Conservation (phyloP, 305 asterid genomes). For the Solanum hybrid region DNA sequence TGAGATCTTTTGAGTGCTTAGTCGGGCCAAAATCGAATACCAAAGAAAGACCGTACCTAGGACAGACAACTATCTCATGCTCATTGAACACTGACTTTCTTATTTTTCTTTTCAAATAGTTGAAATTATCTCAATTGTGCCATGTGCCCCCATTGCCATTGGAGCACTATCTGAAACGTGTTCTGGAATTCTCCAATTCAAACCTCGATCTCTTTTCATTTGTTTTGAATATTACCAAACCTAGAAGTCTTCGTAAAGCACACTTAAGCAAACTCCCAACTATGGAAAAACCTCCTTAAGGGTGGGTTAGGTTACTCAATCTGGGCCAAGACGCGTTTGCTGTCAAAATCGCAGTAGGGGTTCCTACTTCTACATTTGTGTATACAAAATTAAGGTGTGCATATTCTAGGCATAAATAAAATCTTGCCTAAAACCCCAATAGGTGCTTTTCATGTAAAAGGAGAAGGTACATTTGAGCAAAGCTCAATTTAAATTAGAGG, state of each 20-base stretch:
- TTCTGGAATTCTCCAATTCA: neutral
- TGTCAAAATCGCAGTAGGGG: neutral
- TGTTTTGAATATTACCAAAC: neutral
- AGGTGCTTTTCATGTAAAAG: neutral
- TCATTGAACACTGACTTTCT: neutral
- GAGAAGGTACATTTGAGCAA: neutral
- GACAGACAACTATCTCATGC: neutral
- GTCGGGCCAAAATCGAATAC: neutral
- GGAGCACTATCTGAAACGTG: neutral
- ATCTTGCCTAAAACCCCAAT: neutral
- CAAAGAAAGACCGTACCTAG: neutral
- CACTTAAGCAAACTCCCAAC: neutral
- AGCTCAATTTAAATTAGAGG: neutral
- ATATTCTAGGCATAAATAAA: neutral
- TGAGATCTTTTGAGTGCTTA: neutral
- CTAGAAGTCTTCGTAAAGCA: neutral
- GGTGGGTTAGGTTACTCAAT: neutral
- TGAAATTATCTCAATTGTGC: neutral
- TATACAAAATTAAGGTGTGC: neutral
- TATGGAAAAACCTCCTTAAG: neutral
- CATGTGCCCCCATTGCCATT: neutral
- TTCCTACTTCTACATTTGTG: neutral
- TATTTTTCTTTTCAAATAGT: no score
- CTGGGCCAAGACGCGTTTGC: neutral
- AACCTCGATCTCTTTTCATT: neutral